Base-by-base conservation (phyloP, 2,329 filamentous ascomycete genomes). In the Trichoderma sp. region DNA sequence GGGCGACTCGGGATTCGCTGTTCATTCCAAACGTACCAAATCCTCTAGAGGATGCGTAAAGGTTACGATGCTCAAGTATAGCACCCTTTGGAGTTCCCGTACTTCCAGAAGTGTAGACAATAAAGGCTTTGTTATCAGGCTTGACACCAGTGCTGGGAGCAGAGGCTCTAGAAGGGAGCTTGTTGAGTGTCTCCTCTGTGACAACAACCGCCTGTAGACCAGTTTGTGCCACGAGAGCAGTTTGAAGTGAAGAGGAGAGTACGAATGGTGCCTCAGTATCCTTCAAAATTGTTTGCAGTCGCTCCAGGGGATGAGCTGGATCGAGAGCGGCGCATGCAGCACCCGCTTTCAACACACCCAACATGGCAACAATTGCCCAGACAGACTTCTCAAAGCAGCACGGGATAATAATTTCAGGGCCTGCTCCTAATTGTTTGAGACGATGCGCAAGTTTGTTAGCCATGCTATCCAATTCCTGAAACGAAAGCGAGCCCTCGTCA, bases 41-140 rank as follows among this genome's bases (percentile, higher is more conserved):
- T 21, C 45, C 45, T 53, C 45, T n/a, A 21, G 45, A 53, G 45
- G 45, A 53, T 53, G 45, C 45, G 45, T 53, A 53, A 12, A 53
- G 45, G 31, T 62, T 62, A 14, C 18, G 18, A n/a, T 76, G 73
- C 0, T 76, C 69, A 45, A 81, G 74, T 31, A 87, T 82, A 24
- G 87, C 85, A 56, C 87, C 87, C 80, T 89, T 89, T 6, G 87
- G 87, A 50, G 82, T 81, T 6, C 87, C 87, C 1, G 87, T 88
- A 21, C 85, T 88, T 21, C 87, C 87, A 14, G 87, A 88, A 33
- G 87, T 89, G 78, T 88, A 89, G 80, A 88, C 87, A 77, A 88
- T 86, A 53, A 53, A 53, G n/a, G 45, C 45, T 53, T 53, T 53
- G 45, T 53, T 53, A 21, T 53, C 45, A 21, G 45, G 45, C n/a